Evolutionary conservation across 2,329 filamentous ascomycete species (phyloP).

Genomic region (Chrysoporthe deuterocubensis): DNA sequence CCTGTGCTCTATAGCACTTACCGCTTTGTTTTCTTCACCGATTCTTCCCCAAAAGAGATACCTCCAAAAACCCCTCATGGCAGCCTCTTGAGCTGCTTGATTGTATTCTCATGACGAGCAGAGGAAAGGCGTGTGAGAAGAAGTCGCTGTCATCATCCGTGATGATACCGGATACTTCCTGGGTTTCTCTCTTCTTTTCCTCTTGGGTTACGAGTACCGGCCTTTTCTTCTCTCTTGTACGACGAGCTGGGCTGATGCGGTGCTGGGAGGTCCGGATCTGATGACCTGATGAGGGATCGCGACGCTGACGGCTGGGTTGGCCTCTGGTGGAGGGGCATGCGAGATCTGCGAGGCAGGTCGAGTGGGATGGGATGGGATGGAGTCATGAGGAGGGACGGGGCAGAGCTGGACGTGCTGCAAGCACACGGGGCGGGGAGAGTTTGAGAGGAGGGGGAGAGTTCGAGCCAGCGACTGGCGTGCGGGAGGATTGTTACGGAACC

Average conservation of each 20-base stretch:
- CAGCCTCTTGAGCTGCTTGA: neutral
- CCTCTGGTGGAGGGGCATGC: neutral
- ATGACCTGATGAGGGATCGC: neutral
- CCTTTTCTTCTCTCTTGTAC: neutral
- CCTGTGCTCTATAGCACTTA: neutral
- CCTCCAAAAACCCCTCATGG: neutral
- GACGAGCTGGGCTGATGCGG: neutral
- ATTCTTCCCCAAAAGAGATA: conserved; percentile 20
- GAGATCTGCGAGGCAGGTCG: neutral
- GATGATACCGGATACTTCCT: neutral
- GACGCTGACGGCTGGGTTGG: neutral
- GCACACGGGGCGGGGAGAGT: neutral
- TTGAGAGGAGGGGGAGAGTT: neutral
- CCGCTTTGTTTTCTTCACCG: neutral
- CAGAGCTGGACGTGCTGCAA: neutral
- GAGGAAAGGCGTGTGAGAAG: neutral
- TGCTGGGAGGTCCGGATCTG: neutral
- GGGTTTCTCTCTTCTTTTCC: neutral
- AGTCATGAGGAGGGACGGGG: neutral
- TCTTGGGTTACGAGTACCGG: neutral
- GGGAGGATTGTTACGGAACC: neutral
- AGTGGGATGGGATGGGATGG: neutral
- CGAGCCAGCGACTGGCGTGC: neutral
- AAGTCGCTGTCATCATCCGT: neutral
- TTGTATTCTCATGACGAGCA: neutral